Evolutionary conservation across 139 green algal genomes (phyloP).

Genomic region (Micractinium conductrix): DNA sequence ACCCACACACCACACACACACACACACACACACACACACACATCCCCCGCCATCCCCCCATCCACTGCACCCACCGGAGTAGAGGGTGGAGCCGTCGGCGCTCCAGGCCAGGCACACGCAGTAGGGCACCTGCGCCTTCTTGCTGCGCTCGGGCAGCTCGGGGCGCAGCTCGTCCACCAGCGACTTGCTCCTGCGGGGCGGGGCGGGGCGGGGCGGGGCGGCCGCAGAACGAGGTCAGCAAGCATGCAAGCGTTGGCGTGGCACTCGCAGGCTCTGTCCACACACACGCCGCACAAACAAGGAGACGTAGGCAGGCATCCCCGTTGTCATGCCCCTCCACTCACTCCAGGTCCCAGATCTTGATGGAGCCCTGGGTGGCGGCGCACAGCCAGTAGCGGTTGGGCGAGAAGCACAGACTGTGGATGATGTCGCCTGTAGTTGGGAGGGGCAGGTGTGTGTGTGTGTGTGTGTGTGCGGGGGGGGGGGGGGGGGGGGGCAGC

Average conservation of each 20-base stretch:
- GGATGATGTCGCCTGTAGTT: conserved; percentile 98
- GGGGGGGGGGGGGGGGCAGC: too few relatives aligned
- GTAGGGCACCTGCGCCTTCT: conserved; percentile 72
- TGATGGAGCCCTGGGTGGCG: conserved; percentile 88
- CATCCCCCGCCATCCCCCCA: too few relatives aligned
- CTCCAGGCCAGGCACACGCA: conserved; percentile 96
- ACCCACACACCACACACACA: too few relatives aligned
- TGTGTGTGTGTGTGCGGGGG: too few relatives aligned
- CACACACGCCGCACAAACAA: background rate
- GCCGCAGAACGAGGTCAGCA: conserved; percentile 67
- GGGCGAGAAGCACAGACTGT: conserved; percentile 97
- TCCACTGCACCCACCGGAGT: conserved; percentile 68
- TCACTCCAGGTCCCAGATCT: conserved; percentile 55
- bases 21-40: too few relatives aligned
- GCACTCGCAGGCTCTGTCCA: background rate
- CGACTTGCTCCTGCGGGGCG: conserved; percentile 72
- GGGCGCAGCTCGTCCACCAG: conserved; percentile 93
- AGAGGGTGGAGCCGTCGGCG: conserved; percentile 96
- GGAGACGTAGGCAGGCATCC: too few relatives aligned
- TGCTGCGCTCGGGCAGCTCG: conserved; percentile 44
- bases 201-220: too few relatives aligned
- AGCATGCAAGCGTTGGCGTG: background rate
- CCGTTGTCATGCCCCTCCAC: background rate
- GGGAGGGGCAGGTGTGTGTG: too few relatives aligned
- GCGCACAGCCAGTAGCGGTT: conserved; percentile 99